Evolutionary conservation across 441 rosid genomes (phyloP).

Genomic region (Pelargonium cotyledonis): DNA sequence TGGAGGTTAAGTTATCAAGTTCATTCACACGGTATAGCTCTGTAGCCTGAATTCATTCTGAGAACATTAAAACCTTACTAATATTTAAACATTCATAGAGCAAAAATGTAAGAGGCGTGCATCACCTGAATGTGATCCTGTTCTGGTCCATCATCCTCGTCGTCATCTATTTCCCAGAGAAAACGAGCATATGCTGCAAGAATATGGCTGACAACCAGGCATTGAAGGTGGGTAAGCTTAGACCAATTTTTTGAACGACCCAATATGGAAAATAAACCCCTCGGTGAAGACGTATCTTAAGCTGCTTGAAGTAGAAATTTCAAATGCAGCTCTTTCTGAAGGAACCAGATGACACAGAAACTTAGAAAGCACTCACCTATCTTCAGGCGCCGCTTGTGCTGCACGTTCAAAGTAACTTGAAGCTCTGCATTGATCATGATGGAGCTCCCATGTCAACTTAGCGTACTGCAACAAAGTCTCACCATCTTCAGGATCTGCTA

Average conservation of each 20-base stretch:
- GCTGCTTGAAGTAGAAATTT: not conserved
- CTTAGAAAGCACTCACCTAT: conserved; percentile 40
- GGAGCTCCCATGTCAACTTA: conserved; percentile 61
- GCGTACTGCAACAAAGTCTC: conserved; percentile 51
- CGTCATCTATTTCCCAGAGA: conserved; percentile 67
- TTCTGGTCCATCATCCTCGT: conserved; percentile 24
- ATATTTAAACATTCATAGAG: conserved; percentile 5
- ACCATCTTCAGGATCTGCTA: conserved; percentile 63
- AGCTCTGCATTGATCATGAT: conserved; percentile 58
- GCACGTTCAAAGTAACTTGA: conserved; percentile 56
- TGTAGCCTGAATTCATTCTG: conserved; percentile 15
- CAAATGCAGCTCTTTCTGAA: not conserved
- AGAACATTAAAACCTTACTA: conserved; percentile 7
- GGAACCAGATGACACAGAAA: not conserved
- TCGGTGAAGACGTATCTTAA: not conserved
- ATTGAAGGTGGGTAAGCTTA: not conserved
- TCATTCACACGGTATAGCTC: conserved; percentile 9
- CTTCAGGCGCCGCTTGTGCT: conserved; percentile 48
- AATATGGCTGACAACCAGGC: conserved; percentile 45
- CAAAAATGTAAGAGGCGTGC: not conserved
- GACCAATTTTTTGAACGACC: not conserved
- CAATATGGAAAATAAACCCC: not conserved
- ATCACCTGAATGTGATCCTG: conserved; percentile 32
- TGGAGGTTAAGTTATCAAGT: conserved; percentile 11
- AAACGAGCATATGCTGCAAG: conserved; percentile 79